Evolutionary conservation across 371 early-diverging fungal genomes (phyloP).

Genomic region (Smittium culicis): DNA sequence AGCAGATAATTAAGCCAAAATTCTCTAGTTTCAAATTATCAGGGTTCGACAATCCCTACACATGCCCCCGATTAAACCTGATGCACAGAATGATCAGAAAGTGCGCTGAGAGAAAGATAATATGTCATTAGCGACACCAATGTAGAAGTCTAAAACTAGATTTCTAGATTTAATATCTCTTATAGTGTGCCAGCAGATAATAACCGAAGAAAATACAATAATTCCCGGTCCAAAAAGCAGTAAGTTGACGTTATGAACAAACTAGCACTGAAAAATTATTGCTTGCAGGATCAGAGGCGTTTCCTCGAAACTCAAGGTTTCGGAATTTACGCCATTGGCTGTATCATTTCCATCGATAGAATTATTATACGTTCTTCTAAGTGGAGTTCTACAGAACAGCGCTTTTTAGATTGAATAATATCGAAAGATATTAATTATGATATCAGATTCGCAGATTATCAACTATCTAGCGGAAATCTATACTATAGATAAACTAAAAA

Average conservation of each 20-base stretch:
- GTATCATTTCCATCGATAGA: neutral
- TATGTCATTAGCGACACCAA: neutral
- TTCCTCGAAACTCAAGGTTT: neutral
- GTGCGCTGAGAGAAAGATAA: neutral
- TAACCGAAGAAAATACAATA: neutral
- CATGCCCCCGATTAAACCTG: neutral
- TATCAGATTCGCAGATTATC: neutral
- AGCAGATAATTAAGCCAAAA: neutral
- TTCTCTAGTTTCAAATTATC: neutral
- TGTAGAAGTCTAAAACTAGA: neutral
- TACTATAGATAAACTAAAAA: neutral
- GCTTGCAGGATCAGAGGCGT: neutral
- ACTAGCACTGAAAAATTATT: neutral
- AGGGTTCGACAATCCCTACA: neutral
- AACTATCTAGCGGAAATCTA: neutral
- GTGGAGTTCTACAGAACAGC: neutral
- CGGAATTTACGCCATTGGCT: neutral
- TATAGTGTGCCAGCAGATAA: neutral
- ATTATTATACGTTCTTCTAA: neutral
- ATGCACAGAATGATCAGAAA: neutral
- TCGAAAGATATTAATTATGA: neutral
- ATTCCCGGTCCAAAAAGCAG: neutral
- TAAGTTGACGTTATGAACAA: neutral
- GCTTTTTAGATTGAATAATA: neutral
- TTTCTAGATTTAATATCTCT: neutral